A percentile compares a stretch with the other conserved stretches of the same genome.
These are phyloP conservation scores for Sugiyamaella xylanicola DNA, from an alignment of 1,139 yeast genomes.

Conservation along the genomic window DNA sequence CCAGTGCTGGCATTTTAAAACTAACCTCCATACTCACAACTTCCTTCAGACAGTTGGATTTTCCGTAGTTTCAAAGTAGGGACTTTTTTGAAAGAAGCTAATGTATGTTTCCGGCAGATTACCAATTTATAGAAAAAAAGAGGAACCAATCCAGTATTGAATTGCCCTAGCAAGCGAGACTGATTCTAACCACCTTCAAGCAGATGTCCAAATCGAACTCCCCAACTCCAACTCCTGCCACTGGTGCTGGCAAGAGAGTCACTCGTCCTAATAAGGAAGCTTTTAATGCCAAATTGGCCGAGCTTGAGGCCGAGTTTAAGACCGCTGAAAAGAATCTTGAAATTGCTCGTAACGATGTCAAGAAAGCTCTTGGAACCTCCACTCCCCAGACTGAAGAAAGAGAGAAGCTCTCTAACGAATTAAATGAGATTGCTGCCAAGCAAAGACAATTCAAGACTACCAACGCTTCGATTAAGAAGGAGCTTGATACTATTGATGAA, in stretches of 20 bases:
- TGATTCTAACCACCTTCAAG: background rate
- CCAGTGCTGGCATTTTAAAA: conserved; percentile 11
- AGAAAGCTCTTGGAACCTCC: conserved; percentile 36
- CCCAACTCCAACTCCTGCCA: conserved; percentile 20
- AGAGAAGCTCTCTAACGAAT: conserved; percentile 64
- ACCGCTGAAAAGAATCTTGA: conserved; percentile 57
- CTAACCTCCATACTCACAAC: background rate
- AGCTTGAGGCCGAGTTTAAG: conserved; percentile 67
- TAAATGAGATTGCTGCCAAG: conserved; percentile 62
- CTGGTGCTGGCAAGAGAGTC: conserved; percentile 31
- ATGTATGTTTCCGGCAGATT: background rate
- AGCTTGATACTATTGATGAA: conserved; percentile 70
- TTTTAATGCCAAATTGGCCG: conserved; percentile 67
- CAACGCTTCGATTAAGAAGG: conserved; percentile 68
- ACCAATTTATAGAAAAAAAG: no score
- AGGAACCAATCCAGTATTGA: background rate
- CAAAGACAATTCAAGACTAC: conserved; percentile 74
- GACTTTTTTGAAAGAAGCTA: background rate
- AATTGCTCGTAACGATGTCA: conserved; percentile 32
- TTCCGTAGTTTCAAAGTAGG: background rate
- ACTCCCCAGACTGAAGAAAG: conserved; percentile 51
- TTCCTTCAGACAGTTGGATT: conserved; percentile 1
- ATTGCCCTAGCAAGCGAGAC: conserved; percentile 1
- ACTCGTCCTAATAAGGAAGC: conserved; percentile 43
- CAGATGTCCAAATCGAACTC: conserved; percentile 13